Evolutionary conservation across 2,329 filamentous ascomycete genomes (phyloP), one percentile per base, ranked within the genome.

Genomic region (Neospermospora avenae): DNA sequence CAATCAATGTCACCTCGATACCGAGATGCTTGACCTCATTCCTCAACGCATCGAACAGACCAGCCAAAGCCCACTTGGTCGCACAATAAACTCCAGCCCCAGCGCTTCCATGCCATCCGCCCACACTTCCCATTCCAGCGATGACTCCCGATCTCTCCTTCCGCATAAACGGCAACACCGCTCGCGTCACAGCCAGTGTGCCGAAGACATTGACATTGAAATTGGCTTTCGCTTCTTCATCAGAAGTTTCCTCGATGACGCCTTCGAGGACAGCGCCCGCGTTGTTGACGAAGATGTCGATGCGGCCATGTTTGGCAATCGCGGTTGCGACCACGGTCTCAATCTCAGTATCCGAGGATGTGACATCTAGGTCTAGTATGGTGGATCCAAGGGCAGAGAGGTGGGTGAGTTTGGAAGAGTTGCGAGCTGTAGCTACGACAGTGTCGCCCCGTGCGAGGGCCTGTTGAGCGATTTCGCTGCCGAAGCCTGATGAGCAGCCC

Each of bases 191-290:
- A 60, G 80, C 81, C 51, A 82, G 70, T 10, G 74, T 70, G 3
- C 81, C 82, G 62, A 84, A 80, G 39, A 84, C 79, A 61, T 85
- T 84, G 28, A 80, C 81, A 68, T 79, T 75, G 69, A 82, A 82
- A 35, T 64, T 61, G 8, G 45, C n/a, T 4, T 28, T 53, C 2
- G 53, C 41, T 53, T 63, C 63, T 4, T 41, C 55, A 6, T 58
- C 64, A 14, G n/a, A 51, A 24, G 63, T 72, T 70, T 55, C 59
- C 72, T 68, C 62, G 74, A 74, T 8, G 51, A 68, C 60, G 6
- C 10, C 72, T 67, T 37, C 60, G 59, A 3, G 64, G 3, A 68
- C 48, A 49, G 72, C 73, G 0, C 64, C 69, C 0, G 73, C 74
- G 59, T 75, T 75, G 62, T 76, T 76, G 1, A 76, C 68, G 0